These are phyloP conservation scores for Sclerotinia glacialis DNA, from an alignment of 2,329 filamentous ascomycete species.

Conservation along the genomic window DNA sequence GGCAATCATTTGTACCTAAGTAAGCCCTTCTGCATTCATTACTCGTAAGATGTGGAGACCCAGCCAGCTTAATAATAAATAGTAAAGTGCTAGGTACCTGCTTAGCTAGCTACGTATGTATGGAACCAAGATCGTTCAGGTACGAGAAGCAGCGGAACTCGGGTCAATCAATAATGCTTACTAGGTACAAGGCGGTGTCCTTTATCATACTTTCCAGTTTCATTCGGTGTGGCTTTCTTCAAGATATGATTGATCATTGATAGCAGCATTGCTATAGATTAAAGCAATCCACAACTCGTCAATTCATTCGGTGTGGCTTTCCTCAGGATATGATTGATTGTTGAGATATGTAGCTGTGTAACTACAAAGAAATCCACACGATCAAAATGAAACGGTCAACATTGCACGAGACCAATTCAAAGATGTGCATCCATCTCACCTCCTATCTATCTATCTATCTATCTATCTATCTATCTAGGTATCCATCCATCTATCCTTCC, in stretches of 20 bases:
- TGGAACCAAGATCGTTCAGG: conserved; percentile 3
- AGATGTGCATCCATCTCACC: background rate
- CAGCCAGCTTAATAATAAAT: background rate
- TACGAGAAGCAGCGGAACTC: conserved; percentile 11
- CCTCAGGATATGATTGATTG: background rate
- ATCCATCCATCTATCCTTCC: background rate
- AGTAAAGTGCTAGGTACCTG: background rate
- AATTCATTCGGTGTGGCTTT: conserved; percentile 8
- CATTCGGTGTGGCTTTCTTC: background rate
- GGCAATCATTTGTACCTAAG: background rate
- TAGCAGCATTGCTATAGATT: background rate
- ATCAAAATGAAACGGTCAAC: conserved; percentile 10
- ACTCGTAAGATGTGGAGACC: conserved; percentile 1
- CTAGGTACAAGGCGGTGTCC: conserved; percentile 2
- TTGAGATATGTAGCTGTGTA: background rate
- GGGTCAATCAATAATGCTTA: background rate
- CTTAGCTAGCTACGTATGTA: background rate
- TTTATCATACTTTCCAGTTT: background rate
- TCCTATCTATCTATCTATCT: conserved; percentile 3
- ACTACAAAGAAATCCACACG: background rate
- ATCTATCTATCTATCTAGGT: background rate
- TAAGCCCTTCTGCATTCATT: background rate
- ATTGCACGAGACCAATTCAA: conserved; percentile 12
- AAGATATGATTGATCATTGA: background rate
- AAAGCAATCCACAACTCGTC: background rate